These are phyloP conservation scores for Hevea brasiliensis DNA, from an alignment of 345 rosid genomes.

Conservation along the genomic window DNA sequence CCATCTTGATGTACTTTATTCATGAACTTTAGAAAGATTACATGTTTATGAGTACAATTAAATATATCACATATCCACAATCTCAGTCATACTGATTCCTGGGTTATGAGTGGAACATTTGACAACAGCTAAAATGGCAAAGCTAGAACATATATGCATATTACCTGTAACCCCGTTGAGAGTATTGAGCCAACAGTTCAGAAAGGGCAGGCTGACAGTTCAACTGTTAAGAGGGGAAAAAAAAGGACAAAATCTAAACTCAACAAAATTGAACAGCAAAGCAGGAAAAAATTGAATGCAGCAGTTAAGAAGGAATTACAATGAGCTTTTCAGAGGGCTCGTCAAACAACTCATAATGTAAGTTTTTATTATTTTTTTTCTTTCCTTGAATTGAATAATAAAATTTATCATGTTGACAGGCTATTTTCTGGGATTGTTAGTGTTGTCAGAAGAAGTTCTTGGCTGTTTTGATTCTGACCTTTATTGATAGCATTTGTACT, in stretches of 20 bases:
- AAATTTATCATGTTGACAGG: too few relatives aligned
- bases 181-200: constrained; percentile 64
- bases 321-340: not conserved
- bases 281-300: constrained; percentile 9
- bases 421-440: too few relatives aligned
- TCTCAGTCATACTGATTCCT: not conserved
- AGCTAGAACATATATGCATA: constrained; percentile 6
- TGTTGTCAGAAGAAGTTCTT: too few relatives aligned
- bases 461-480: too few relatives aligned
- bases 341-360: not conserved
- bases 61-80: not conserved
- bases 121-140: constrained; percentile 8
- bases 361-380: too few relatives aligned
- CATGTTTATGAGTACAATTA: too few relatives aligned
- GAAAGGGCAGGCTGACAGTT: constrained; percentile 71
- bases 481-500: too few relatives aligned
- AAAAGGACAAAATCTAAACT: not conserved
- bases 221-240: constrained; percentile 52
- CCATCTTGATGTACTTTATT: too few relatives aligned
- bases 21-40: too few relatives aligned
- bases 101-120: constrained; percentile 1
- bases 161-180: constrained; percentile 76
- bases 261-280: not conserved
- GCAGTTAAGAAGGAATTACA: not conserved
- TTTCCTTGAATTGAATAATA: too few relatives aligned